Evolutionary conservation across 78 protist genomes (phyloP), one percentile per base, ranked within the genome.

Genomic region (Tieghemostelium lacteum): DNA sequence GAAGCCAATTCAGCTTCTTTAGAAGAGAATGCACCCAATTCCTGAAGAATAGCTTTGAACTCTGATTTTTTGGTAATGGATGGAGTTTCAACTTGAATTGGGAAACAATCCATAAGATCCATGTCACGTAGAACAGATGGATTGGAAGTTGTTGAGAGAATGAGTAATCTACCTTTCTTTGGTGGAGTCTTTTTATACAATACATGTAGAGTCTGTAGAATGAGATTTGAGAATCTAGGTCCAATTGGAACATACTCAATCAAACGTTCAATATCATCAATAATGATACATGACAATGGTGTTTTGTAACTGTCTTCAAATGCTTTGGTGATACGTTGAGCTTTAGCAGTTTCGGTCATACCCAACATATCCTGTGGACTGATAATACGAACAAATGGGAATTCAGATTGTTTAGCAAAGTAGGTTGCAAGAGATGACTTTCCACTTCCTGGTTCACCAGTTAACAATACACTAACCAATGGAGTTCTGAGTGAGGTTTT

Each of bases 231-330:
- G 96, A 98, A 99, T 45, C 99, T 96, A 40, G 98, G 98, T 0
- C 99, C 99, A 61, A 97, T 88, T 34, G 88, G 86, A 12, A 95
- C 98, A 70, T 96, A 98, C 26, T 96, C 98, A 42, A 99, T 57
- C 58, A 99, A 70, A 26, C 98, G 95, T 94, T 99, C 99, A 45
- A 98, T 29, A 75, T 97, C 96, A 75, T 99, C 99, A 33, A 99
- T 78, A 20, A 99, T 88, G 39, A 99, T 71, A 24, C 96, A 64
- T 50, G 93, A 49, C 55, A 95, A n/a, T 52, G 97, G 98, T 57
- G 99, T 97, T 67, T 93, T 95, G 93, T 96, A 96, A 49, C 99
- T 97, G 92, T 98, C 99, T 61, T 99, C 99, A 64, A 99, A 99
- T 16, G 95, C 92, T 60, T 93, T 97, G 57, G 86, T 70, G 83